Percentiles rank a stretch among this genome's conserved stretches.
Evolutionary conservation across 2,329 filamentous ascomycete species (phyloP).

Genomic region (Diplodia scrobiculata): DNA sequence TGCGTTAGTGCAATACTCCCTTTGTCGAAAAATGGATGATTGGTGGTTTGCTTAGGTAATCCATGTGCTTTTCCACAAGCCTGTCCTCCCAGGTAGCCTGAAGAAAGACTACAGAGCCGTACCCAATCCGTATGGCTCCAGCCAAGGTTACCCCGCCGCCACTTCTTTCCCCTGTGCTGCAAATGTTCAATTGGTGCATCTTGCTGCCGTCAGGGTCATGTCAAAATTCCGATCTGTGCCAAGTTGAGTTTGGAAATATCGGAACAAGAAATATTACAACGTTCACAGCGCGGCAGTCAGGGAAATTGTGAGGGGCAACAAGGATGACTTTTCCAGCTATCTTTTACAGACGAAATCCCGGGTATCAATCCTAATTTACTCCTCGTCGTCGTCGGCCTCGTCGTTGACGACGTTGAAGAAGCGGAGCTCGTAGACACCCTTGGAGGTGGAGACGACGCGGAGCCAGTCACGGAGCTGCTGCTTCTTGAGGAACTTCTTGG

Average conservation of each 20-base stretch:
- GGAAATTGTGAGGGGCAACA: not conserved
- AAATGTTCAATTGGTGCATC: not conserved
- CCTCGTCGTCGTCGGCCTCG: slow-evolving; percentile 95
- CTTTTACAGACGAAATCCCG: not conserved
- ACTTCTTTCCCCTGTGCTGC: not conserved
- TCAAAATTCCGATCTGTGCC: not conserved
- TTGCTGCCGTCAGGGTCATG: not conserved
- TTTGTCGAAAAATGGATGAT: not conserved
- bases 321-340: slow-evolving; percentile 24
- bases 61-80: not conserved
- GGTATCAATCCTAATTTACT: slow-evolving; percentile 63
- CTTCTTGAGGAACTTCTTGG: slow-evolving; percentile 99
- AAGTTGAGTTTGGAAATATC: not conserved
- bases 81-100: too few relatives aligned
- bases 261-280: not conserved
- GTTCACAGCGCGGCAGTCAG: not conserved
- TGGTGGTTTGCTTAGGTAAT: not conserved
- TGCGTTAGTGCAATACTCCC: not conserved
- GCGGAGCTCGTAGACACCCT: slow-evolving; percentile 98
- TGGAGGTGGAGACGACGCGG: slow-evolving; percentile 95
- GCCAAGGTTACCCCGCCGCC: not conserved
- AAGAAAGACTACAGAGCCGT: not conserved
- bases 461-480: slow-evolving; percentile 99
- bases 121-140: too few relatives aligned
- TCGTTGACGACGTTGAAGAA: slow-evolving; percentile 99